Conservation (phyloP, 2,329 filamentous ascomycete genomes). For the Ascochyta fabae region DNA sequence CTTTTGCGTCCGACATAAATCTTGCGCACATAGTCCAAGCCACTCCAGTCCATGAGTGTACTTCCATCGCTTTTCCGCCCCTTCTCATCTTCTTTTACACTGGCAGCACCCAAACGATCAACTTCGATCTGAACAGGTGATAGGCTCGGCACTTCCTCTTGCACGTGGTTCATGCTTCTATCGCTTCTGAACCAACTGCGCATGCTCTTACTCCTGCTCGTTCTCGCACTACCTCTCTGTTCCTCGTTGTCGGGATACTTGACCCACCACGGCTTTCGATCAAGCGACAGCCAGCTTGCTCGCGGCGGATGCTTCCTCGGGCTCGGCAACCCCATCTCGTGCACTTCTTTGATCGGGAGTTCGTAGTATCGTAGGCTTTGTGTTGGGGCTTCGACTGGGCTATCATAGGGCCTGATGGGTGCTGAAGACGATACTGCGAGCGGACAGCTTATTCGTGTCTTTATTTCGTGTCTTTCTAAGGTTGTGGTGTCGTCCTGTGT, state of each 20-base stretch:
- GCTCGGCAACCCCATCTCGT: slow-evolving; percentile 15
- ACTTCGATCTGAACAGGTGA: background rate
- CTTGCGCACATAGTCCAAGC: slow-evolving; percentile 14
- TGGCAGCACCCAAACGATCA: background rate
- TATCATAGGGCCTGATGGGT: slow-evolving; percentile 8
- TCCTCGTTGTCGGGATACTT: background rate
- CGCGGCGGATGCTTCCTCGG: slow-evolving; percentile 2
- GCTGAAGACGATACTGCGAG: slow-evolving; percentile 8
- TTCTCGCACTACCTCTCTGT: background rate
- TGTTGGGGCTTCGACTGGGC: slow-evolving; percentile 6
- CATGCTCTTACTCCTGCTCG: slow-evolving; percentile 4
- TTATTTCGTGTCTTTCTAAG: background rate
- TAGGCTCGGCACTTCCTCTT: background rate
- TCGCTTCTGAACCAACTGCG: slow-evolving; percentile 12
- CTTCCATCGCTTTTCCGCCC: slow-evolving; percentile 10
- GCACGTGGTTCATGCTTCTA: background rate
- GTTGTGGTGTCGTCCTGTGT: background rate
- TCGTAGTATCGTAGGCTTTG: slow-evolving; percentile 10
- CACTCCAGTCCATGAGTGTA: slow-evolving; percentile 13
- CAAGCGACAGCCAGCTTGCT: slow-evolving; percentile 7
- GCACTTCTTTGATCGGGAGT: slow-evolving; percentile 6
- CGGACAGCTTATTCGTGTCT: slow-evolving; percentile 9
- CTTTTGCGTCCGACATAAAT: slow-evolving; percentile 13
- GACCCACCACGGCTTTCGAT: slow-evolving; percentile 13
- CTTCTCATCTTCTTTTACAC: background rate